phyloP scores from a whole-genome alignment of 2,329 filamentous ascomycete genomes.

The Neofusicoccum sp. region DNA sequence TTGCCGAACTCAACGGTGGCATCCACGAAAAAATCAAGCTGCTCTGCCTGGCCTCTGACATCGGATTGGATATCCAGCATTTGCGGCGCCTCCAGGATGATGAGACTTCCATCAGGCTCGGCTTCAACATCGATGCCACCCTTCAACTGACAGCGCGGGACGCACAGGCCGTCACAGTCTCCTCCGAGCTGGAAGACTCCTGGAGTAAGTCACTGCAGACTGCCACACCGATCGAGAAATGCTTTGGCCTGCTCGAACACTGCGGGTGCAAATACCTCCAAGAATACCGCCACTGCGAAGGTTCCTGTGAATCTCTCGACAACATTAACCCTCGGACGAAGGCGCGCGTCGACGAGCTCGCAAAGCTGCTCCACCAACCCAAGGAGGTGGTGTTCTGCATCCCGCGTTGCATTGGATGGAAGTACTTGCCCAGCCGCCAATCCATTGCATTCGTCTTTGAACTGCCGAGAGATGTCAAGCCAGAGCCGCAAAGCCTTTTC shows the following conservation, averaged over 20 bases:
- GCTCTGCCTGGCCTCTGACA: conserved; percentile 22
- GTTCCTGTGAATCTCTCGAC: background rate
- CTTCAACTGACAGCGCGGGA: conserved; percentile 19
- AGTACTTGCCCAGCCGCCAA: background rate
- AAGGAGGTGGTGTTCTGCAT: conserved; percentile 25
- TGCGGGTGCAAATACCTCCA: background rate
- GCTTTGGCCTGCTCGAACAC: background rate
- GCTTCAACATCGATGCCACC: conserved; percentile 25
- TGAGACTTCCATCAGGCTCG: conserved; percentile 22
- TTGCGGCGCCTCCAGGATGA: conserved; percentile 24
- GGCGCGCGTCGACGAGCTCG: conserved; percentile 13
- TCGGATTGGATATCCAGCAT: conserved; percentile 24
- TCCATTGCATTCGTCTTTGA: conserved; percentile 24
- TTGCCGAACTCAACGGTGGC: conserved; percentile 23
- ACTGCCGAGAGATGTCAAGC: background rate
- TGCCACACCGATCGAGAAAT: background rate
- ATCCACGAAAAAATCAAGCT: conserved; percentile 27
- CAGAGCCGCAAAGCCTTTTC: conserved; percentile 20
- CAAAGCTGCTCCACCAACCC: conserved; percentile 18
- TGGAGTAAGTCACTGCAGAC: accelerated
- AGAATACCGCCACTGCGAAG: background rate
- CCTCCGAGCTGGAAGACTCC: background rate
- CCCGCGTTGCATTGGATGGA: conserved; percentile 24
- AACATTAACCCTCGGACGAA: background rate
- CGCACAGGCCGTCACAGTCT: background rate